These are phyloP conservation scores for Pholiota molesta DNA, from an alignment of 768 basidiomycete genomes.

Conservation along the genomic window DNA sequence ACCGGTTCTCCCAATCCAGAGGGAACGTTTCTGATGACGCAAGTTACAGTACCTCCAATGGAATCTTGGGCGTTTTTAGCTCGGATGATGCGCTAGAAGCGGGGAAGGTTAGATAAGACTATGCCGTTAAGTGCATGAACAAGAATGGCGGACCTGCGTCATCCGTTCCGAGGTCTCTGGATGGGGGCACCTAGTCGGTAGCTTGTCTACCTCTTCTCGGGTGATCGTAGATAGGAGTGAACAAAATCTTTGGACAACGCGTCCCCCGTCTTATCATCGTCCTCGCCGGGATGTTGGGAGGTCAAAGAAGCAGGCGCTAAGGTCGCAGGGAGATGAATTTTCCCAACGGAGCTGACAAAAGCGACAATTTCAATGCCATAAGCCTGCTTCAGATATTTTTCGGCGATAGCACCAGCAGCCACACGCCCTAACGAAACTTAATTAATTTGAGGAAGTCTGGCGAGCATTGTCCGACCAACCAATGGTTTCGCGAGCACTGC, in stretches of 20 bases:
- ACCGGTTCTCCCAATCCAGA: slow-evolving; percentile 95
- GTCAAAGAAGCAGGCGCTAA: slow-evolving; percentile 41
- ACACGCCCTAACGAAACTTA: slow-evolving; percentile 68
- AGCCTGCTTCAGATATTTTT: slow-evolving; percentile 87
- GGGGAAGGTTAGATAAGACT: not conserved
- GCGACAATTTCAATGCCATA: slow-evolving; percentile 95
- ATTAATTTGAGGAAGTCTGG: not conserved
- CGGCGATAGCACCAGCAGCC: slow-evolving; percentile 97
- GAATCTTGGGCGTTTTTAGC: slow-evolving; percentile 92
- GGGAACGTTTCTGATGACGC: slow-evolving; percentile 90
- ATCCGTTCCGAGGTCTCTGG: slow-evolving; percentile 85
- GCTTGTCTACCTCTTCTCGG: slow-evolving; percentile 86
- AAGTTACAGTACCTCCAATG: slow-evolving; percentile 97
- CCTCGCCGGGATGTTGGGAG: slow-evolving; percentile 41
- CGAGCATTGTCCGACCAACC: slow-evolving; percentile 47
- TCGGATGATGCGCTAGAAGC: slow-evolving; percentile 80
- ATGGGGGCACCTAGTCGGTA: slow-evolving; percentile 90
- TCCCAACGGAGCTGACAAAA: slow-evolving; percentile 96
- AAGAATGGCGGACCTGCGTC: slow-evolving; percentile 65
- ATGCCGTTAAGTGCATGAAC: not conserved
- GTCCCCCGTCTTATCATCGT: slow-evolving; percentile 71
- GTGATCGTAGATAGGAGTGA: slow-evolving; percentile 78
- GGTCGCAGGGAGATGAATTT: slow-evolving; percentile 74
- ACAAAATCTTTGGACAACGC: slow-evolving; percentile 84
- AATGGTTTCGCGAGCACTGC: slow-evolving; percentile 95